Evolutionary conservation across 75 land plant genomes (phyloP).

Genomic region (Pinus albicaulis): DNA sequence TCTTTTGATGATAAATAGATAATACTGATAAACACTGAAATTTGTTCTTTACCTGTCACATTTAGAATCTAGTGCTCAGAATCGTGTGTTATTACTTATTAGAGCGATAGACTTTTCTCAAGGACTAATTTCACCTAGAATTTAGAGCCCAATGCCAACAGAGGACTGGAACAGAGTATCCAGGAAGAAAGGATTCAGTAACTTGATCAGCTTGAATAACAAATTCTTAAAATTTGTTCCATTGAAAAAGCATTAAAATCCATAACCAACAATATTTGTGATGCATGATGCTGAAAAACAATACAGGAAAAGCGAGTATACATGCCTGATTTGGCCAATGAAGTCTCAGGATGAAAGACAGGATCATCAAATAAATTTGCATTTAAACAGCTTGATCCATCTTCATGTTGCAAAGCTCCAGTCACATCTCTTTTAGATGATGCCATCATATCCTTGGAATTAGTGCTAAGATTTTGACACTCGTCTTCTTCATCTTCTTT

Average conservation of each 20-base stretch:
- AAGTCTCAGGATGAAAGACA: background rate
- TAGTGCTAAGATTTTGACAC: background rate
- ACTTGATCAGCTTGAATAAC: too few relatives aligned
- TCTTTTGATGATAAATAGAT: background rate
- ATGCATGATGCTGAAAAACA: background rate
- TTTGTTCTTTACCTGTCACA: background rate
- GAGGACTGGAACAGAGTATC: background rate
- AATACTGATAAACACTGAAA: background rate
- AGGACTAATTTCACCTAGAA: background rate
- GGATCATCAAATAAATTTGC: background rate
- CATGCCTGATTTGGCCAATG: conserved; percentile 6
- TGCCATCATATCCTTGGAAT: background rate
- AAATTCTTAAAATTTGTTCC: background rate
- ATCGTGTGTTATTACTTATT: background rate
- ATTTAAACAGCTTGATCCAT: background rate
- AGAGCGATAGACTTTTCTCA: background rate
- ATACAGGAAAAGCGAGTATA: background rate
- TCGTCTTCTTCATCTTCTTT: conserved; percentile 11
- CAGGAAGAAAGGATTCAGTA: background rate
- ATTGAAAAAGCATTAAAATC: background rate
- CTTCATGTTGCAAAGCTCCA: background rate
- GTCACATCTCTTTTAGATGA: background rate
- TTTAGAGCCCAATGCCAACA: background rate
- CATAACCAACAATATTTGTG: background rate
- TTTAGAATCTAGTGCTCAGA: background rate